Percentiles rank a stretch among this genome's conserved stretches.
phyloP scores from a whole-genome alignment of 2,329 filamentous ascomycete genomes.

The Fusarium subtropicale region DNA sequence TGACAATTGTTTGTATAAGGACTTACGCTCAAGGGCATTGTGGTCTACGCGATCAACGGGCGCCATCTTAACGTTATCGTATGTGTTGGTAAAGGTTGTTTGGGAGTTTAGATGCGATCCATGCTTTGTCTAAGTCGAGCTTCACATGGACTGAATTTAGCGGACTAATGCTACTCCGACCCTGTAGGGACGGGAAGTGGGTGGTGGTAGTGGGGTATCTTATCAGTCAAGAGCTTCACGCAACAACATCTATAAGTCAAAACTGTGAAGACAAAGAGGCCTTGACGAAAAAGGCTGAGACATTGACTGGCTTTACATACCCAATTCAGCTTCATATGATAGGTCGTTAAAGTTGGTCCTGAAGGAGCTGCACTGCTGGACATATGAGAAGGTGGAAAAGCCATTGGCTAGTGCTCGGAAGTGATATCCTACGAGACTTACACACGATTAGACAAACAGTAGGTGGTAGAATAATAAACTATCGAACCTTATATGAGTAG shows the following conservation, averaged over 20 bases:
- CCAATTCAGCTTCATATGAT: neutral
- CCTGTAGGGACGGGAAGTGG: constrained; percentile 27
- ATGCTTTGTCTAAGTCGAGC: neutral
- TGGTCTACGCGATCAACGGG: constrained; percentile 56
- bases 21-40: constrained; percentile 55
- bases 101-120: constrained; percentile 15
- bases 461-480: neutral
- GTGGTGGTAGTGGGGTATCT: constrained; percentile 25
- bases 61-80: constrained; percentile 51
- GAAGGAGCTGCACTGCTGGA: neutral
- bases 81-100: constrained; percentile 5
- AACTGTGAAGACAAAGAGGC: neutral
- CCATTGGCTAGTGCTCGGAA: neutral
- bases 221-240: constrained; percentile 17
- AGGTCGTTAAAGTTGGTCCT: neutral
- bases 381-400: neutral
- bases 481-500: neutral
- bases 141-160: neutral
- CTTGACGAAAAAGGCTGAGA: neutral
- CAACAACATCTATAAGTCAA: neutral
- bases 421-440: neutral
- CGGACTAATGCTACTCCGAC: constrained; percentile 33
- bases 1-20: neutral
- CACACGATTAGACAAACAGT: neutral
- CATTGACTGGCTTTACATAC: neutral